These are phyloP conservation scores for Myxozyma mucilagina DNA, from an alignment of 805 yeast species.

Conservation along the genomic window DNA sequence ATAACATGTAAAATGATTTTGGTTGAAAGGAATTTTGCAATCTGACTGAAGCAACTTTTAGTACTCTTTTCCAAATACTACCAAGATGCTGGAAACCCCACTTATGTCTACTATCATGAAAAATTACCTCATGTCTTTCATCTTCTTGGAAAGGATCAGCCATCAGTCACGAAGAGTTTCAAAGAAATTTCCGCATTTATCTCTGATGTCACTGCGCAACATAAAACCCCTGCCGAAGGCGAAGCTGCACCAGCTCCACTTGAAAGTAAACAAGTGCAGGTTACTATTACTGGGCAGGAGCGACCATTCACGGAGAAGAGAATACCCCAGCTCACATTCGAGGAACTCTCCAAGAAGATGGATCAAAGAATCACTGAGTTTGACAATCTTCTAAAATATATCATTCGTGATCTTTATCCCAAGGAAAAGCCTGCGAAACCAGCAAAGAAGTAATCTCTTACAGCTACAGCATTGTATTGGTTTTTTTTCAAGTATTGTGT, in stretches of 20 bases:
- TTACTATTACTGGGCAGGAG: constrained; percentile 14
- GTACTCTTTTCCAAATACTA: constrained; percentile 22
- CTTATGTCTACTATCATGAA: constrained; percentile 24
- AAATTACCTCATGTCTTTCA: constrained; percentile 28
- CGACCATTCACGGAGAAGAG: constrained; percentile 6
- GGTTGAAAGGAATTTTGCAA: neutral
- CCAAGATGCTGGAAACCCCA: constrained; percentile 17
- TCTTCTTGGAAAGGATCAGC: constrained; percentile 13
- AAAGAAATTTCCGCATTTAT: constrained; percentile 13
- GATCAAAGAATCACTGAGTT: constrained; percentile 16
- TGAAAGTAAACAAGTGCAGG: neutral
- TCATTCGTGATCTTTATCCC: constrained; percentile 11
- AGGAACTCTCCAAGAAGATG: constrained; percentile 16
- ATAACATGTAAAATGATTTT: neutral
- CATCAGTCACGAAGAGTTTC: constrained; percentile 19
- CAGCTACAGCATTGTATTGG: too few relatives aligned
- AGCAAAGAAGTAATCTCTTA: neutral
- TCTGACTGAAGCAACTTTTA: neutral
- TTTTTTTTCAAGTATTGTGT: neutral
- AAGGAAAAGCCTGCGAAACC: neutral
- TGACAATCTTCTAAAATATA: constrained; percentile 4
- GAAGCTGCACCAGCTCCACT: neutral
- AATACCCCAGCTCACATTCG: constrained; percentile 6
- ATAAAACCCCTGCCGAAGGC: constrained; percentile 1
- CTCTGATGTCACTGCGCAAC: constrained; percentile 4